A percentile compares a stretch with the other conserved stretches of the same genome.
phyloP scores from a whole-genome alignment of 768 basidiomycete genomes.

The Macrolepiota albuminosa region DNA sequence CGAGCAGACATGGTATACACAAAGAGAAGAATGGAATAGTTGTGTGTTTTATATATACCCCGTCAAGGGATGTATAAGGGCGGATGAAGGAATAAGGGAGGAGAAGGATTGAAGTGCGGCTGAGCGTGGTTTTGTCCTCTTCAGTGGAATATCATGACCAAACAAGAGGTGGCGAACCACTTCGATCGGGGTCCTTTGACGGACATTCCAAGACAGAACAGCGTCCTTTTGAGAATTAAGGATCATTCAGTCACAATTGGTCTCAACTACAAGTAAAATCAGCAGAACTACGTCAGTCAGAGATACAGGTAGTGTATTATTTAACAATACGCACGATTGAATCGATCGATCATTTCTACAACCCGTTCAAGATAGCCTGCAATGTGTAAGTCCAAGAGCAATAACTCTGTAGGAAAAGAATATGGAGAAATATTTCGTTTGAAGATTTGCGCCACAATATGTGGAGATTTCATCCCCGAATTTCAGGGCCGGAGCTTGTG shows the following conservation, averaged over 20 bases:
- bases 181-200: slow-evolving; percentile 2
- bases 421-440: too few relatives aligned
- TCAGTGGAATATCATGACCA: slow-evolving; percentile 13
- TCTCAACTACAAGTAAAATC: background rate
- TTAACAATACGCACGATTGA: background rate
- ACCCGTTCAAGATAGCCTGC: background rate
- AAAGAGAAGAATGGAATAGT: slow-evolving; percentile 25
- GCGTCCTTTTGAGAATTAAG: background rate
- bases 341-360: background rate
- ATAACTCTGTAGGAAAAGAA: background rate
- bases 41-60: slow-evolving; percentile 31
- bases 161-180: slow-evolving; percentile 18
- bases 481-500: background rate
- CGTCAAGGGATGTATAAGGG: slow-evolving; percentile 37
- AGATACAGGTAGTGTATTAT: too few relatives aligned
- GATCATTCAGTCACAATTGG: background rate
- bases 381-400: background rate
- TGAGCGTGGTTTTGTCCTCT: slow-evolving; percentile 10
- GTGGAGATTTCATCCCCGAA: background rate
- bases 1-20: slow-evolving; percentile 23
- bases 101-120: slow-evolving; percentile 5
- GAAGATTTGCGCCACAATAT: background rate
- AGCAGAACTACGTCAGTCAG: background rate
- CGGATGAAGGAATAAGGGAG: slow-evolving; percentile 18
- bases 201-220: background rate